A percentile compares a stretch with the other conserved stretches of the same genome.
Conservation (phyloP, 139 green algal species). For the Chlorella sp. region DNA sequence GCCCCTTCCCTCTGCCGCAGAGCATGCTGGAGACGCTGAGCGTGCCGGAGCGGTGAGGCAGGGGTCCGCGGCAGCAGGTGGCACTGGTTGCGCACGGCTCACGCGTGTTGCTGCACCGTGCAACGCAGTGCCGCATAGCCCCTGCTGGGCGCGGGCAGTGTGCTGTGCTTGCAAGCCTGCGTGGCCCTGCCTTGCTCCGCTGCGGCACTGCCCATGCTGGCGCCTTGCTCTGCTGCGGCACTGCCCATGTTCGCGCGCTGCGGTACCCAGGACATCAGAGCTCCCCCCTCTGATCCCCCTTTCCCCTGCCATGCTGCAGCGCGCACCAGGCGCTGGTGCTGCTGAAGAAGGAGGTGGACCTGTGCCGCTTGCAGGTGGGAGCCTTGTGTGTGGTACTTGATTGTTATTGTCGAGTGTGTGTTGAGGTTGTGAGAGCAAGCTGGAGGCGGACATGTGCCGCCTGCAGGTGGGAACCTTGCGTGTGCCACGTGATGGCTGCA, state of each 20-base stretch:
- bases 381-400: not conserved
- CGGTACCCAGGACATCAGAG: too few relatives aligned
- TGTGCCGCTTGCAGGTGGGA: conserved; percentile 89
- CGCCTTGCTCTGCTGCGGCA: too few relatives aligned
- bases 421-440: too few relatives aligned
- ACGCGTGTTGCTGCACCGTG: not conserved
- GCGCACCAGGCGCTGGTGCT: conserved; percentile 80
- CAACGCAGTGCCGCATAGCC: not conserved
- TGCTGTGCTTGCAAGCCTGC: not conserved
- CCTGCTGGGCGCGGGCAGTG: too few relatives aligned
- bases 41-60: conserved; percentile 63
- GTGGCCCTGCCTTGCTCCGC: too few relatives aligned
- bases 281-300: too few relatives aligned
- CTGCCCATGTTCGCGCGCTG: too few relatives aligned
- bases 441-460: conserved; percentile 97
- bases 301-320: not conserved
- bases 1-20: too few relatives aligned
- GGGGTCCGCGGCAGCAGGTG: not conserved
- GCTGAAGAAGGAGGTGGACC: conserved; percentile 98
- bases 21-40: conserved; percentile 83
- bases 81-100: too few relatives aligned
- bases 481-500: too few relatives aligned
- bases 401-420: too few relatives aligned
- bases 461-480: conserved; percentile 67
- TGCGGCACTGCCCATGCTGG: too few relatives aligned